A percentile compares a stretch with the other conserved stretches of the same genome.
These are phyloP conservation scores for Mucor plumbeus DNA, from an alignment of 371 early-diverging fungal species.

Conservation along the genomic window DNA sequence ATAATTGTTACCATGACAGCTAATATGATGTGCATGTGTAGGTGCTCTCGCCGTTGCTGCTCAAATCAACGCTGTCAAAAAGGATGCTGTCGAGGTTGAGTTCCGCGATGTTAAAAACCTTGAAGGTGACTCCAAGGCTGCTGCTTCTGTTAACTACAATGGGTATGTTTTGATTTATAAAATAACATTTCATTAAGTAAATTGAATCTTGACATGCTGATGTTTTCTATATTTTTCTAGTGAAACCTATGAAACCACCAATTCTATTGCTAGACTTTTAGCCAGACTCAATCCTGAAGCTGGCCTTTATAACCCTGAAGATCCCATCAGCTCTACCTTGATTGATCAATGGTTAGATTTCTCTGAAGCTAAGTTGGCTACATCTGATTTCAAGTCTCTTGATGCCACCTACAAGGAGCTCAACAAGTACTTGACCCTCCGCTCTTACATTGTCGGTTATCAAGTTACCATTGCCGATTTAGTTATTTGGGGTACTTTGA, in stretches of 20 bases:
- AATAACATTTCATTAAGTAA: background rate
- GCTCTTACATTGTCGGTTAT: conserved; percentile 87
- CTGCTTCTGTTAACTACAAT: conserved; percentile 41
- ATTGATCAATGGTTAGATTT: conserved; percentile 73
- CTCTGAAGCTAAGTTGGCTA: conserved; percentile 60
- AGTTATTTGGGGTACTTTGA: conserved; percentile 88
- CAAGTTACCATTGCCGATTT: conserved; percentile 81
- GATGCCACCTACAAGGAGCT: conserved; percentile 69
- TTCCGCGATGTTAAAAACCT: conserved; percentile 48
- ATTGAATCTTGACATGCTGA: background rate
- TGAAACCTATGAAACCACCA: conserved; percentile 49
- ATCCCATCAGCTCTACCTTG: conserved; percentile 51
- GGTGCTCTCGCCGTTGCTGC: conserved; percentile 47
- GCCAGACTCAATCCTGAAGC: conserved; percentile 47
- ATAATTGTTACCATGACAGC: background rate
- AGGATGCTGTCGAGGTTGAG: conserved; percentile 44
- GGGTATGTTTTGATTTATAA: conserved; percentile 33
- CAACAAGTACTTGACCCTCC: conserved; percentile 79
- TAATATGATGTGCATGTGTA: conserved; percentile 2
- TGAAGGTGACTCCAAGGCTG: conserved; percentile 41
- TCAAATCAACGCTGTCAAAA: conserved; percentile 46
- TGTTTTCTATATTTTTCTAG: conserved; percentile 11
- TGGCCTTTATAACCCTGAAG: conserved; percentile 43
- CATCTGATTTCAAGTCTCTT: conserved; percentile 77
- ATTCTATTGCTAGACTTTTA: conserved; percentile 49